Evolutionary conservation across 495 filamentous ascomycete species (phyloP), one percentile per base, ranked within the genome.

Genomic region (Penicillium riverlandense): DNA sequence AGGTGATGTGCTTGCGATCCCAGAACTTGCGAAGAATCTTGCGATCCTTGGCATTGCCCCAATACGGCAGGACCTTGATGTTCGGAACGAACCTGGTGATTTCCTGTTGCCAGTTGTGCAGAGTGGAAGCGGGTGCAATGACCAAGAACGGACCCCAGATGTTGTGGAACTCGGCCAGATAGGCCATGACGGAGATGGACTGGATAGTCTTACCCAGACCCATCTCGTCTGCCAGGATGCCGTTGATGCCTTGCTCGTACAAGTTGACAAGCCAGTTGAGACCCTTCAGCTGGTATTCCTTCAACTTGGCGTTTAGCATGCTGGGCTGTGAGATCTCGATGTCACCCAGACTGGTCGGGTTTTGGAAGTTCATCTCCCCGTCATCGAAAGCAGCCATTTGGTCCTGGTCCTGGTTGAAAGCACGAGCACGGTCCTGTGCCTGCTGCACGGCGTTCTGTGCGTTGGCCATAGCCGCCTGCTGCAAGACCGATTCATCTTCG

Each of bases 41-140:
- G 44, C 92, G 84, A 61, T 98, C 92, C 48, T 85, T 87, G 8
- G 90, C 90, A 41, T 80, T 90, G 47, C 92, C 92, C 92, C 92
- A 98, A 62, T 98, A 98, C 7, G 92, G 92, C 32, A 98, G 71
- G 16, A 94, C 88, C 62, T 96, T 97, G 58, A 98, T 79, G 41
- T 86, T 75, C 1, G 92, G 92, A 4, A 98, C 90, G 64, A 98
- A 98, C 54, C 76, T 85, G 33, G 87, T 75, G 54, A 98, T 96
- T 65, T 98, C 92, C 66, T 98, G 92, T 61, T 97, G 89, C 92
- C 92, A 98, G 53, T 98, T 98, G 79, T 98, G 92, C 29, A 98
- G 71, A 6, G 92, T 98, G 1, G 91, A 96, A 3, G 92, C 87
- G 2, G 92, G 92, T 6, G 92, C 94, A 55, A 98, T 91, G 53